Base-by-base conservation (phyloP, 306 rosid genomes). In the Cucumis sativus region DNA sequence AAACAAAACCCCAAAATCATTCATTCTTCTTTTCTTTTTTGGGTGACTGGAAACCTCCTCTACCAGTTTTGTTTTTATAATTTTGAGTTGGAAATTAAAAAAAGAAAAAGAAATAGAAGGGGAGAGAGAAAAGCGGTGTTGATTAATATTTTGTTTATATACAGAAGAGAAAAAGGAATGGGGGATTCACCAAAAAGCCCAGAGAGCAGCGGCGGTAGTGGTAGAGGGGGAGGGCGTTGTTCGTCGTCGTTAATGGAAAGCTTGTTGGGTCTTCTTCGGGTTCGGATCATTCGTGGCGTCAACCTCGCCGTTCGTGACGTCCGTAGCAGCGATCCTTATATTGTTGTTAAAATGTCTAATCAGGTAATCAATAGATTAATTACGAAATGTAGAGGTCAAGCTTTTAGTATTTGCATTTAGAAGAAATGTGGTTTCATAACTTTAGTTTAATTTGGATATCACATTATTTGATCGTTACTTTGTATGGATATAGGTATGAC, bases 301-400 rank as follows among this genome's bases (percentile, higher is more conserved):
- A 86, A 90, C 77, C 96, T 90, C 23, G 96, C 91, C 11, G 86
- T 90, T 55, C 92, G 96, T 14, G 96, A 90, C 75, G 92, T 90
- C 39, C 87, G 75, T 3, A 88, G 83, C 59, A 90, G 96, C 47
- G 96, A 90, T 61, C 96, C 96, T 6, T 90, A 90, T 59, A 75
- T 78, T 5, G 88, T 90, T 20, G 81, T 90, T 40, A 86, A 62
- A 85, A 71, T 88, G 89, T 89, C 81, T 21, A 84, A 78, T 5
- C 93, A 89, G 89, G 92, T 33, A 4, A 33, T 33, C 4, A 28
- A 1, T 28, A 0, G 30, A 28, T 28, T 28, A 28, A 28, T 28
- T 28, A 3, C 3, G 52, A 47, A 47, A 11, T 3, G 52, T 12
- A 47, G 52, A 47, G 3, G 52, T 47, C 5, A 47, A 47, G 4